Conservation (phyloP, 306 rosid species). For the Rosa persica region DNA sequence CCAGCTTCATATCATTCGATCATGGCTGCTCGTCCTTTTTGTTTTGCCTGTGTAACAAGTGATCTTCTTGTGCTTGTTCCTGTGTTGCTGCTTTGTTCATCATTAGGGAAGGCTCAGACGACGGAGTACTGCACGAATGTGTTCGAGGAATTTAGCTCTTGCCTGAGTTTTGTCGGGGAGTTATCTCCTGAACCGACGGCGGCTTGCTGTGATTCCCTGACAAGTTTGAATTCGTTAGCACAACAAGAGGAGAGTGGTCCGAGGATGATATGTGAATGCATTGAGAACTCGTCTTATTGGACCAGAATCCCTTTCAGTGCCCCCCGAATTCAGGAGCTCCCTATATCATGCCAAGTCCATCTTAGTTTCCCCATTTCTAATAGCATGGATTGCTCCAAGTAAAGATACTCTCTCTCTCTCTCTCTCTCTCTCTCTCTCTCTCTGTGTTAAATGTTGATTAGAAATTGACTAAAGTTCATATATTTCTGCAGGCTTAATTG, state of each 20-base stretch:
- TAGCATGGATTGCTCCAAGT: conserved; percentile 13
- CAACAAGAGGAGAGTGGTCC: not conserved
- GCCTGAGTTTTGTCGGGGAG: not conserved
- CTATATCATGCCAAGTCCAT: not conserved
- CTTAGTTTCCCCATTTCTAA: conserved; percentile 12
- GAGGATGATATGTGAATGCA: conserved; percentile 1
- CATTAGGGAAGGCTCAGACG: not conserved
- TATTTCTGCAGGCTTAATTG: not conserved
- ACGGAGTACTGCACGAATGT: not conserved
- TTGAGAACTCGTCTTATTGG: not conserved
- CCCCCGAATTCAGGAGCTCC: not conserved
- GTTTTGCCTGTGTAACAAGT: not conserved
- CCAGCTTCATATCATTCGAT: not conserved
- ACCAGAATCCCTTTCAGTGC: not conserved
- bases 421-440: not conserved
- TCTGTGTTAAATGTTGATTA: too few relatives aligned
- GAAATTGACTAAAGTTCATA: not conserved
- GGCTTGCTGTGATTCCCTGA: not conserved
- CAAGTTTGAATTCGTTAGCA: not conserved
- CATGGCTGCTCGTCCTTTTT: not conserved
- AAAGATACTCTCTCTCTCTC: not conserved
- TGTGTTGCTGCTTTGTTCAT: not conserved
- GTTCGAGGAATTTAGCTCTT: not conserved
- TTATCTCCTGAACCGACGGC: not conserved
- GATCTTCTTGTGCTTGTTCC: not conserved